Conservation (phyloP, 2,329 filamentous ascomycete genomes). For the Fusarium solani-melongenae region DNA sequence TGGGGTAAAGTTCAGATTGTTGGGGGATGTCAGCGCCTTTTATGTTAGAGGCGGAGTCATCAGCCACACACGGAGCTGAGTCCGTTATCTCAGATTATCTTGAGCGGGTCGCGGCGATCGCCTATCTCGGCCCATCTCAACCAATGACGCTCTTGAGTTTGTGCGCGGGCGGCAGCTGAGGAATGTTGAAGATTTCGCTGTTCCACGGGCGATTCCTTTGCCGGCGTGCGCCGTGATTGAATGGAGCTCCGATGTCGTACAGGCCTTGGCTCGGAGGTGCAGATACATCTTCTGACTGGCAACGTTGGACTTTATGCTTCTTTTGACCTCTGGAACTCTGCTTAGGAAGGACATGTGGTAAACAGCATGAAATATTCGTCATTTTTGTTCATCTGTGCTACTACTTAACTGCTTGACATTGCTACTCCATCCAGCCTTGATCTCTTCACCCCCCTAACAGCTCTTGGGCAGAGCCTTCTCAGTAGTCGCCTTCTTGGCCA, state of each 20-base stretch:
- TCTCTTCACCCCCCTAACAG: background rate
- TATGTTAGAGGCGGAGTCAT: background rate
- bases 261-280: background rate
- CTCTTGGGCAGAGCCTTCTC: constrained; percentile 22
- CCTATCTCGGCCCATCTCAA: constrained; percentile 25
- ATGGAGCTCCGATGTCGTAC: background rate
- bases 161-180: background rate
- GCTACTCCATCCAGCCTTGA: background rate
- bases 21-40: constrained; percentile 6
- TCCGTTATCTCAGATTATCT: background rate
- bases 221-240: background rate
- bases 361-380: too few species aligned
- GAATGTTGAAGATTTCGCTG: background rate
- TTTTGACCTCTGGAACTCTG: background rate
- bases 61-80: background rate
- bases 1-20: background rate
- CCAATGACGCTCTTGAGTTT: background rate
- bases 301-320: background rate
- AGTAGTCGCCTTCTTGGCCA: constrained; percentile 40
- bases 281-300: background rate
- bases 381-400: background rate
- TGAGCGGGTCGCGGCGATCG: constrained; percentile 26
- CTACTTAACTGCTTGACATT: background rate
- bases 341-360: background rate
- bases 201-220: background rate